These are phyloP conservation scores for Forsythia viridissima DNA, from an alignment of 257 asterid genomes.

Conservation along the genomic window DNA sequence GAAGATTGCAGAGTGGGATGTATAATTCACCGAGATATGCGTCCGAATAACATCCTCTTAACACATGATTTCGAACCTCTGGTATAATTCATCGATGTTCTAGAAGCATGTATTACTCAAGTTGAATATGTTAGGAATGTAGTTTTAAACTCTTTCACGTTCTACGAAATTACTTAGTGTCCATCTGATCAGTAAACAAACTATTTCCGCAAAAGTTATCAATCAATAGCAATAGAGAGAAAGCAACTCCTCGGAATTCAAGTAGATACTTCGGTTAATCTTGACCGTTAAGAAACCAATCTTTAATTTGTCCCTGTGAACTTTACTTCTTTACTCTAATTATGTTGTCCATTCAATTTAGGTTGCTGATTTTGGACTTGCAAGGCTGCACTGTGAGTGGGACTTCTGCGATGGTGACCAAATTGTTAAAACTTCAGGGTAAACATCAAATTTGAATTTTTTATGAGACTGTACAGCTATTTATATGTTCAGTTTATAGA, in stretches of 20 bases:
- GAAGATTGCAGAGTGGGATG: constrained; percentile 97
- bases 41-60: constrained; percentile 81
- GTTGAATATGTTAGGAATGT: not conserved
- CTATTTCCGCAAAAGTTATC: not conserved
- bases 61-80: constrained; percentile 92
- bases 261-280: not conserved
- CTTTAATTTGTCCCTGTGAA: not conserved
- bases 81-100: constrained; percentile 40
- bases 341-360: constrained; percentile 25
- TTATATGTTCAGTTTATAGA: not conserved
- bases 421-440: constrained; percentile 67
- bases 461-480: not conserved
- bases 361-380: constrained; percentile 94
- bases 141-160: not conserved
- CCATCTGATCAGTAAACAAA: not conserved
- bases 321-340: constrained; percentile 5
- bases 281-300: not conserved
- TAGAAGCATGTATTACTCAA: constrained; percentile 15
- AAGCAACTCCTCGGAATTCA: not conserved
- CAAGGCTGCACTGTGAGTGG: constrained; percentile 74
- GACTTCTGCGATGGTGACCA: constrained; percentile 47
- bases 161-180: not conserved
- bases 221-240: not conserved
- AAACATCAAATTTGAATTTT: constrained; percentile 18
- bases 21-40: constrained; percentile 69